Conservation (phyloP, 2,329 filamentous ascomycete genomes). For the Botrytis squamosa region DNA sequence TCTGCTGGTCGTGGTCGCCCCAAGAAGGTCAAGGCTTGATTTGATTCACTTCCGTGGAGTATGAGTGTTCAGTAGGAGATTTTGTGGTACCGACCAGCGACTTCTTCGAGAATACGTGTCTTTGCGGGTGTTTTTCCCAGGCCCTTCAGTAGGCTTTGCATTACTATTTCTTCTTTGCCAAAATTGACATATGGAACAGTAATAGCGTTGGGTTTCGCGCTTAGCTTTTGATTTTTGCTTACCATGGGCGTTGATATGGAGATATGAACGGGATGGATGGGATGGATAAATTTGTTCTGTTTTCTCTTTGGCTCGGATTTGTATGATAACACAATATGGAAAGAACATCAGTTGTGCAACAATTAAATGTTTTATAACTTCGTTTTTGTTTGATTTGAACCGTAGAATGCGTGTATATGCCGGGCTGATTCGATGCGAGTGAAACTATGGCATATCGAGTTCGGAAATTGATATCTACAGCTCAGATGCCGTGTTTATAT, state of each 20-base stretch:
- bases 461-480: too few species aligned
- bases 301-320: constrained; percentile 4
- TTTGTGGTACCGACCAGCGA: background rate
- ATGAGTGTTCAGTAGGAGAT: background rate
- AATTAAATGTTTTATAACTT: background rate
- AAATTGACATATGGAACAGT: background rate
- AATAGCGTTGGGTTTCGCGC: background rate
- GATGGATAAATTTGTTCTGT: background rate
- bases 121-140: background rate
- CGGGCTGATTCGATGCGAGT: background rate
- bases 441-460: background rate
- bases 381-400: background rate
- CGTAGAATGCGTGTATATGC: background rate
- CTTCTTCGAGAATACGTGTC: background rate
- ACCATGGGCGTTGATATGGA: background rate
- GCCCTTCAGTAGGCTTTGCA: background rate
- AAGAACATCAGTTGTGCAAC: background rate
- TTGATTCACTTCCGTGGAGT: background rate
- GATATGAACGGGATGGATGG: constrained; percentile 1
- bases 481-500: background rate
- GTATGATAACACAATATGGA: constrained; percentile 1
- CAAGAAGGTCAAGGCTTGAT: constrained; percentile 18
- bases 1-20: constrained; percentile 18
- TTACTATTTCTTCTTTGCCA: background rate
- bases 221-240: constrained; percentile 1